phyloP scores from a whole-genome alignment of 768 basidiomycete species.

The Mycena metata region DNA sequence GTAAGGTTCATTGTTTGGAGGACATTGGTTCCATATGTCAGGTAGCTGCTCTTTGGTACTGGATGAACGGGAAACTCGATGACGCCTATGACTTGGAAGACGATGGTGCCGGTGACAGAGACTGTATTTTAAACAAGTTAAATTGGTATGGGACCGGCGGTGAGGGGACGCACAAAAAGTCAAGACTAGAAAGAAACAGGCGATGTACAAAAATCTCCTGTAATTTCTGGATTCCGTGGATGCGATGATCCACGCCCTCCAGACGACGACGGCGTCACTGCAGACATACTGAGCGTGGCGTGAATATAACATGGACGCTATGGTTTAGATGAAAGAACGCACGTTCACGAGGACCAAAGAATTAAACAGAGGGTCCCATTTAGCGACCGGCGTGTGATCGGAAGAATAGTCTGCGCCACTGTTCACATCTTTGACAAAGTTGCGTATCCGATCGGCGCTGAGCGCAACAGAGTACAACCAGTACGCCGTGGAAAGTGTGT shows the following conservation, averaged over 20 bases:
- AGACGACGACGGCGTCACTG: conserved; percentile 27
- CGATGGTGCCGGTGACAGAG: not conserved
- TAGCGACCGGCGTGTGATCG: conserved; percentile 2
- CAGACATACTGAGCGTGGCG: conserved; percentile 13
- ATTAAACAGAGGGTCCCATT: conserved; percentile 23
- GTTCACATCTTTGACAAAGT: not conserved
- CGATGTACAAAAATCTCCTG: conserved; percentile 6
- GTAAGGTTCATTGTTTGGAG: not conserved
- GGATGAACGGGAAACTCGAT: not conserved
- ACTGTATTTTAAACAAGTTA: not conserved
- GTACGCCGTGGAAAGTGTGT: conserved; percentile 15
- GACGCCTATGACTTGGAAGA: not conserved
- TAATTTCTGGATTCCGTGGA: not conserved
- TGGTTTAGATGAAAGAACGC: not conserved
- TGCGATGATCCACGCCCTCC: conserved; percentile 30
- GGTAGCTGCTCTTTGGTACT: not conserved
- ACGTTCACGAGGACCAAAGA: conserved; percentile 27
- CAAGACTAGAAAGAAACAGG: conserved; percentile 7
- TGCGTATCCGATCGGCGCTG: not conserved
- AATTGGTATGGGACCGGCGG: not conserved
- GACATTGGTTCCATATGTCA: not conserved
- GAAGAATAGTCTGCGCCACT: not conserved
- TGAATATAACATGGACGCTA: not conserved
- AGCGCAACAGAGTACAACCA: conserved; percentile 1
- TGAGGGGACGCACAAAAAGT: conserved; percentile 4